phyloP scores from a whole-genome alignment of 2,329 filamentous ascomycete species.

The Aspergillus viridinutans region DNA sequence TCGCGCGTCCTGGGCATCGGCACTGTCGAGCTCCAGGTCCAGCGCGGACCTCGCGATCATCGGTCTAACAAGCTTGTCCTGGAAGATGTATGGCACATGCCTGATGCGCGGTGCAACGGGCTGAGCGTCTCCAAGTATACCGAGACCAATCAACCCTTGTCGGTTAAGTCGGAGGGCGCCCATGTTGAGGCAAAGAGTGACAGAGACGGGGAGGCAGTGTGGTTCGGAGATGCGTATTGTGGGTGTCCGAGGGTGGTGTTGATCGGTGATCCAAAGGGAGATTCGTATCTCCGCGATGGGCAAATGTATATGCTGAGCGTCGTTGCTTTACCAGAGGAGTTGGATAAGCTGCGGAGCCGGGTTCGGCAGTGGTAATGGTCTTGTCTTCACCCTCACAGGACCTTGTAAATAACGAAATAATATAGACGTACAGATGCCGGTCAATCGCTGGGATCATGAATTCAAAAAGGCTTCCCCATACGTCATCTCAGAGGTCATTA shows the following conservation, averaged over 20 bases:
- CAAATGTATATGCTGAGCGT: constrained; percentile 8
- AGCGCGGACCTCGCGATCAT: constrained; percentile 8
- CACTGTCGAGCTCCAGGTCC: constrained; percentile 13
- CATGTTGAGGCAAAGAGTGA: constrained; percentile 6
- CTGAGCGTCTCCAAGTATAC: constrained; percentile 12
- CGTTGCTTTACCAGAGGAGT: constrained; percentile 12
- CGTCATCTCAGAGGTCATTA: neutral
- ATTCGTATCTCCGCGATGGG: constrained; percentile 3
- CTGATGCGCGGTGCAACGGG: constrained; percentile 17
- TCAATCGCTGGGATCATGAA: neutral
- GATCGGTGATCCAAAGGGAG: constrained; percentile 12
- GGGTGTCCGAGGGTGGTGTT: constrained; percentile 13
- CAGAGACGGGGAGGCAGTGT: constrained; percentile 10
- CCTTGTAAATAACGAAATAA: neutral
- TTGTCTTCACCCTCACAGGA: neutral
- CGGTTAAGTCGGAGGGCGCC: constrained; percentile 2
- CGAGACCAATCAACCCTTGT: constrained; percentile 3
- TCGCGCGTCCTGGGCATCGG: constrained; percentile 17
- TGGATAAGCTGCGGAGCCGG: constrained; percentile 11
- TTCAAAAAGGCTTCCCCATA: neutral
- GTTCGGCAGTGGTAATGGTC: constrained; percentile 10
- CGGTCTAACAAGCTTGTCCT: constrained; percentile 12
- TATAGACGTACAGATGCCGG: neutral
- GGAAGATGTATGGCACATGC: constrained; percentile 18
- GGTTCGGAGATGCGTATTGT: constrained; percentile 12